phyloP scores from a whole-genome alignment of 257 asterid genomes.

The Schizonepeta tenuifolia region DNA sequence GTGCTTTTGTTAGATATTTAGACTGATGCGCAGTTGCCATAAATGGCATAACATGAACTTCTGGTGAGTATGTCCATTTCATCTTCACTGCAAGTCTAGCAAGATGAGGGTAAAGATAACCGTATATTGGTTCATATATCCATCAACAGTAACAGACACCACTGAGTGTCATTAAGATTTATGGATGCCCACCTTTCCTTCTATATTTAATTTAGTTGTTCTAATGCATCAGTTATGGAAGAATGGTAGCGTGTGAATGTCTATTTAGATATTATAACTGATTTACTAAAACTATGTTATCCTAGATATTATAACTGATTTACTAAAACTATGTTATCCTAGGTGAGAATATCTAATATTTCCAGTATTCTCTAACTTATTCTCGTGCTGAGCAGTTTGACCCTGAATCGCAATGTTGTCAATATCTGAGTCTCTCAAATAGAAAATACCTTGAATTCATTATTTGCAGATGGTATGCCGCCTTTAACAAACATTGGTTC shows the following conservation, averaged over 20 bases:
- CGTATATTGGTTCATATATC: neutral
- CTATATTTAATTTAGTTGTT: neutral
- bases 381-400: neutral
- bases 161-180: neutral
- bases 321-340: neutral
- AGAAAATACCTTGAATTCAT: neutral
- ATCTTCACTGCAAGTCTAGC: neutral
- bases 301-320: too few species aligned
- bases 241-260: neutral
- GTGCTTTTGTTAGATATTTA: neutral
- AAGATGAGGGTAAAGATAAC: slow-evolving; percentile 2
- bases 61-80: neutral
- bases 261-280: neutral
- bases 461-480: neutral
- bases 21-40: neutral
- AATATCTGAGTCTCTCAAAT: neutral
- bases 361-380: neutral
- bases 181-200: neutral
- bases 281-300: neutral
- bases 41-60: neutral
- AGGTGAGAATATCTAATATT: neutral
- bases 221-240: neutral
- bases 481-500: neutral
- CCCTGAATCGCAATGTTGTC: neutral
- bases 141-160: neutral